Conservation (phyloP, 495 filamentous ascomycete species). For the Penicillium cosmopolitanum region DNA sequence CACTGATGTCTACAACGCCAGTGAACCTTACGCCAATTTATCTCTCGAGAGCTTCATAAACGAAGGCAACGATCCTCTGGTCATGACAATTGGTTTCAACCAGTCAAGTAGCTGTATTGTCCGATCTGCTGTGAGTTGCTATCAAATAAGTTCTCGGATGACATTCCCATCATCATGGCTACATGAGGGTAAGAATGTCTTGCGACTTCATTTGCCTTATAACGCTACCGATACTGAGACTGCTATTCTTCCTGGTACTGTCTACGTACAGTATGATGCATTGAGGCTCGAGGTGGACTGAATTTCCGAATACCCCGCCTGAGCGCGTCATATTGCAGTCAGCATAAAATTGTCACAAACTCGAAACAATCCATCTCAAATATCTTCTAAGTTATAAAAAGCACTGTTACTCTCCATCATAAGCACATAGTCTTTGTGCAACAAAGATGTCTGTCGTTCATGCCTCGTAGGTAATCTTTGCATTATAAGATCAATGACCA, state of each 20-base stretch:
- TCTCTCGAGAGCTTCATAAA: slow-evolving; percentile 39
- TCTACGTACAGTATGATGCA: slow-evolving; percentile 65
- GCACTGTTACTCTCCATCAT: no score
- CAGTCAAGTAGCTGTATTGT: slow-evolving; percentile 55
- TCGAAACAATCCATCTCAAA: no score
- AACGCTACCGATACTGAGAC: slow-evolving; percentile 59
- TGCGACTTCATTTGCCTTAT: slow-evolving; percentile 54
- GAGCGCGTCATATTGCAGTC: no score
- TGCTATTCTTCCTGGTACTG: slow-evolving; percentile 49
- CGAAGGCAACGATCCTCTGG: slow-evolving; percentile 26
- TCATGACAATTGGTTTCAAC: slow-evolving; percentile 32
- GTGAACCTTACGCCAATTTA: slow-evolving; percentile 50
- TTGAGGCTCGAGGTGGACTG: slow-evolving; percentile 51
- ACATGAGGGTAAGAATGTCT: slow-evolving; percentile 48
- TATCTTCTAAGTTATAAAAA: no score
- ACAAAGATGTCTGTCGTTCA: no score
- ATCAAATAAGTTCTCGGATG: slow-evolving; percentile 57
- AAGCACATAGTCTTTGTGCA: no score
- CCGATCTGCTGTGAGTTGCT: slow-evolving; percentile 58
- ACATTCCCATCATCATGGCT: slow-evolving; percentile 49
- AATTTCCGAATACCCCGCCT: neutral
- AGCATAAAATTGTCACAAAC: no score
- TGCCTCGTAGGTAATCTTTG: no score
- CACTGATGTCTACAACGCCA: slow-evolving; percentile 54
- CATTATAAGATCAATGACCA: no score